phyloP scores from a whole-genome alignment of 176 grass and related monocot species.

The Carex pumila region DNA sequence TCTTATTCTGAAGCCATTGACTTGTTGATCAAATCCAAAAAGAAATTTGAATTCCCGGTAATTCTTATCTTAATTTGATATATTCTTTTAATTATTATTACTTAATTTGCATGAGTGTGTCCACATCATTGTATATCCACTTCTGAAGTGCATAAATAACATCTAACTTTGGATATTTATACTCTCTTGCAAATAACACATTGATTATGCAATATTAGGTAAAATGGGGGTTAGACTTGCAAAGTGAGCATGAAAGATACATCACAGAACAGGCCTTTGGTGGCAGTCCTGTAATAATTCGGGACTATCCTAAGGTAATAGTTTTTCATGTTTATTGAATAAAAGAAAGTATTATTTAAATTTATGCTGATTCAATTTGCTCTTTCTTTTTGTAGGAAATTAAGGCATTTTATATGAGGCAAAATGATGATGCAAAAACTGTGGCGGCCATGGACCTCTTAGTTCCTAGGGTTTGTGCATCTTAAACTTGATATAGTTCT shows the following conservation, averaged over 20 bases:
- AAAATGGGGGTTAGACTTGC: slow-evolving; percentile 94
- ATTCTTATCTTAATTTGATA: slow-evolving; percentile 10
- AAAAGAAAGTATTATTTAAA: background rate
- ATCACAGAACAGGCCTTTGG: slow-evolving; percentile 94
- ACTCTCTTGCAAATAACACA: background rate
- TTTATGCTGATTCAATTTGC: background rate
- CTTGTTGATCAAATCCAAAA: slow-evolving; percentile 74
- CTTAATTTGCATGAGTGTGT: background rate
- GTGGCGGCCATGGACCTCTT: slow-evolving; percentile 96
- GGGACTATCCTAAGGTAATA: slow-evolving; percentile 93
- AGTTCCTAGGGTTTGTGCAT: slow-evolving; percentile 72
- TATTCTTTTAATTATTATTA: background rate
- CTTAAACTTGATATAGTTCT: slow-evolving; percentile 14
- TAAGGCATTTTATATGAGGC: slow-evolving; percentile 97
- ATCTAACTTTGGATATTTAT: background rate
- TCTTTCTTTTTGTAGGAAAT: slow-evolving; percentile 60
- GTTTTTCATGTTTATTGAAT: slow-evolving; percentile 12
- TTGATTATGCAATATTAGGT: slow-evolving; percentile 41
- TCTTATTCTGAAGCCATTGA: slow-evolving; percentile 92
- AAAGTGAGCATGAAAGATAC: slow-evolving; percentile 99
- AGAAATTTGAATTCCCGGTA: slow-evolving; percentile 95
- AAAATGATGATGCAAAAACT: slow-evolving; percentile 91
- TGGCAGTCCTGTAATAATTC: slow-evolving; percentile 84
- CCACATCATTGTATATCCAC: background rate
- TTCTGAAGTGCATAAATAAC: background rate